These are phyloP conservation scores for Boletales sp. DNA, from an alignment of 768 basidiomycete genomes.

Conservation along the genomic window DNA sequence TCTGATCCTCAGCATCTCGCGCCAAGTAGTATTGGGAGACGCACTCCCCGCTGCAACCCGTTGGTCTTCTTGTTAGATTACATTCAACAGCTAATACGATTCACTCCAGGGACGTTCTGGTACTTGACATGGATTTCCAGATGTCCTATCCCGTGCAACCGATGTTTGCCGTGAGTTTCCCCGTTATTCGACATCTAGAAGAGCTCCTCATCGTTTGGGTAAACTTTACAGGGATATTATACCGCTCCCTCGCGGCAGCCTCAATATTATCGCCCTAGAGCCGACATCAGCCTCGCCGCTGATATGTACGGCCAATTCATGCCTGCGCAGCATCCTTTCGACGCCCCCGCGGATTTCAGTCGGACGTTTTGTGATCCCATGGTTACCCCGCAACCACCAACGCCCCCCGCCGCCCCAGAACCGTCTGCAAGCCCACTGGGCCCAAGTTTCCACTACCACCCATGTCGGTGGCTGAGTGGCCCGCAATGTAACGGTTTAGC, in stretches of 20 bases:
- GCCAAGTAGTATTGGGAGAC: neutral
- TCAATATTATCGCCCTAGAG: neutral
- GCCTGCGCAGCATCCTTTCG: neutral
- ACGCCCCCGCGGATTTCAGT: neutral
- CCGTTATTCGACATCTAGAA: neutral
- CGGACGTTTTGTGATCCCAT: neutral
- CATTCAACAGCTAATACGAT: neutral
- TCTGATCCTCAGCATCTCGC: neutral
- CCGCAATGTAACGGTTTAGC: slow-evolving; percentile 20
- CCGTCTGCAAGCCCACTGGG: neutral
- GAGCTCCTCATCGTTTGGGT: neutral
- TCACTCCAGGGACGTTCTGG: slow-evolving; percentile 6
- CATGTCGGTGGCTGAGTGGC: slow-evolving; percentile 23
- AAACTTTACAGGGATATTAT: slow-evolving; percentile 11
- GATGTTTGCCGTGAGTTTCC: slow-evolving; percentile 7
- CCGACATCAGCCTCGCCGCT: neutral
- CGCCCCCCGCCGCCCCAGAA: slow-evolving; percentile 12
- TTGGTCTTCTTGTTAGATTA: slow-evolving; percentile 4
- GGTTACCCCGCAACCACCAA: slow-evolving; percentile 11
- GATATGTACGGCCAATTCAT: neutral
- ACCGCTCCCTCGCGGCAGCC: neutral
- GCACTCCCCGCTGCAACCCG: neutral
- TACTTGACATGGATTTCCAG: neutral
- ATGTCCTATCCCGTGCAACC: neutral
- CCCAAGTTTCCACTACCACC: slow-evolving; percentile 7